Conservation (phyloP, 176 grass and related monocot species). For the Oropetium thomaeum region DNA sequence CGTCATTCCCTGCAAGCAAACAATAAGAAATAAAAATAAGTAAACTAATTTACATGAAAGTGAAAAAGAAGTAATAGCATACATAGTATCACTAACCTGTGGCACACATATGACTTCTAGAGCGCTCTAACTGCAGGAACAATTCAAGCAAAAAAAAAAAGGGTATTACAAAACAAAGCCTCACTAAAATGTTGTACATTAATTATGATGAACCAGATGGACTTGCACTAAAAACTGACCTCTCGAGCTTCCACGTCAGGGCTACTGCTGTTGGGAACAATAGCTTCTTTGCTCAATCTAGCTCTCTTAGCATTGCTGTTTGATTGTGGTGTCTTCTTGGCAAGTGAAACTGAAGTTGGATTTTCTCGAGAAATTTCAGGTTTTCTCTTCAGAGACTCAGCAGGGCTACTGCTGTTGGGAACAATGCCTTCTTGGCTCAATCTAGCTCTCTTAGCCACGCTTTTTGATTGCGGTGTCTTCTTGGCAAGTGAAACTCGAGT, state of each 20-base stretch:
- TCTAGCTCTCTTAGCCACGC: neutral
- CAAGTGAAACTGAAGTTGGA: slow-evolving; percentile 2
- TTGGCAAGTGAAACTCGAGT: slow-evolving; percentile 7
- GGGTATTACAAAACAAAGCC: slow-evolving; percentile 16
- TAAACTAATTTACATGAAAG: slow-evolving; percentile 28
- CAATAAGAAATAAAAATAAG: neutral
- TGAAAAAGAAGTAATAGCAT: neutral
- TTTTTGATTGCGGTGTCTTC: slow-evolving; percentile 16
- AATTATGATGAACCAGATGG: slow-evolving; percentile 14
- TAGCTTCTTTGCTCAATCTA: neutral
- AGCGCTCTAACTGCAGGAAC: slow-evolving; percentile 45
- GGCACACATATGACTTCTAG: slow-evolving; percentile 23
- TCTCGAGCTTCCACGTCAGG: slow-evolving; percentile 8
- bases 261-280: slow-evolving; percentile 6
- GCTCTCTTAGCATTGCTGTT: neutral
- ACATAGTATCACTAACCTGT: slow-evolving; percentile 48
- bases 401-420: slow-evolving; percentile 11
- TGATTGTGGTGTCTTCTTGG: slow-evolving; percentile 20
- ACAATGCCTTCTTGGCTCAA: neutral
- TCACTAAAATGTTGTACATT: slow-evolving; percentile 16
- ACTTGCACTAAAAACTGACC: slow-evolving; percentile 26
- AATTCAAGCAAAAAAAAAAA: slow-evolving; percentile 37
- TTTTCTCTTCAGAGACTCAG: neutral
- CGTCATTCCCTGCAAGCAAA: slow-evolving; percentile 46
- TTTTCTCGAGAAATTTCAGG: neutral